Percentiles rank a stretch among this genome's conserved stretches.
Evolutionary conservation across 2,329 filamentous ascomycete species (phyloP).

Genomic region (Talaromyces sp.): DNA sequence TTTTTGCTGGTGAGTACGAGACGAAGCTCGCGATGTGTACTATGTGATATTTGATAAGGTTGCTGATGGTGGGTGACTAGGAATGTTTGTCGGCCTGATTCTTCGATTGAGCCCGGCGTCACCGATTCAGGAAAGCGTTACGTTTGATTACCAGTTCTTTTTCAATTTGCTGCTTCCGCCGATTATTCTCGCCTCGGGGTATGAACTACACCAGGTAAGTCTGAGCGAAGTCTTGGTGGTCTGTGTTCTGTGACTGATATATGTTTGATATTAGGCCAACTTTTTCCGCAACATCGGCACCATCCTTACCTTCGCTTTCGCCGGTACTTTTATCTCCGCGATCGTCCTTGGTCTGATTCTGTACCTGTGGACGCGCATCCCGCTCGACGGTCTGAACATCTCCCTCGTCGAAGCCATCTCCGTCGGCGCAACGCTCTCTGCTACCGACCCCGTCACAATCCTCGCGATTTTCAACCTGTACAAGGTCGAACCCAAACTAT

Average conservation of each 20-base stretch:
- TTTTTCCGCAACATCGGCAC: slow-evolving; percentile 98
- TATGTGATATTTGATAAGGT: no score
- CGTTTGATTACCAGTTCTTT: slow-evolving; percentile 98
- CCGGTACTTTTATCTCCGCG: slow-evolving; percentile 93
- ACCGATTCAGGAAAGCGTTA: slow-evolving; percentile 83
- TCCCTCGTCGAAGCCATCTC: slow-evolving; percentile 94
- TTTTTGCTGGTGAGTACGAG: slow-evolving; percentile 71
- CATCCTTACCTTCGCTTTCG: slow-evolving; percentile 95
- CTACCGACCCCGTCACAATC: slow-evolving; percentile 95
- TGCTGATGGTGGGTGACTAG: slow-evolving; percentile 40
- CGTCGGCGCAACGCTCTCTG: slow-evolving; percentile 90
- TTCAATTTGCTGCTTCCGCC: slow-evolving; percentile 98
- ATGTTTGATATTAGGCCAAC: slow-evolving; percentile 58
- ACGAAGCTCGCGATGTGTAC: background rate
- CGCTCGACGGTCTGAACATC: slow-evolving; percentile 78
- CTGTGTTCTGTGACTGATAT: background rate
- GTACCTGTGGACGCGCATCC: slow-evolving; percentile 82
- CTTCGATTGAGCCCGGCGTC: slow-evolving; percentile 76
- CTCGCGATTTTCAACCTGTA: slow-evolving; percentile 98
- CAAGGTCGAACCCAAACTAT: slow-evolving; percentile 97
- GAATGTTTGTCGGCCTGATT: slow-evolving; percentile 90
- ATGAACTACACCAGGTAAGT: slow-evolving; percentile 80
- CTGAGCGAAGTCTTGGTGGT: no score
- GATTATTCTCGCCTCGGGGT: slow-evolving; percentile 94
- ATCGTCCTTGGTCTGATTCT: slow-evolving; percentile 87